These are phyloP conservation scores for Bryoerythrophyllum caledonicum DNA, from an alignment of 225 moss, liverwort and hornwort genomes.

Conservation along the genomic window DNA sequence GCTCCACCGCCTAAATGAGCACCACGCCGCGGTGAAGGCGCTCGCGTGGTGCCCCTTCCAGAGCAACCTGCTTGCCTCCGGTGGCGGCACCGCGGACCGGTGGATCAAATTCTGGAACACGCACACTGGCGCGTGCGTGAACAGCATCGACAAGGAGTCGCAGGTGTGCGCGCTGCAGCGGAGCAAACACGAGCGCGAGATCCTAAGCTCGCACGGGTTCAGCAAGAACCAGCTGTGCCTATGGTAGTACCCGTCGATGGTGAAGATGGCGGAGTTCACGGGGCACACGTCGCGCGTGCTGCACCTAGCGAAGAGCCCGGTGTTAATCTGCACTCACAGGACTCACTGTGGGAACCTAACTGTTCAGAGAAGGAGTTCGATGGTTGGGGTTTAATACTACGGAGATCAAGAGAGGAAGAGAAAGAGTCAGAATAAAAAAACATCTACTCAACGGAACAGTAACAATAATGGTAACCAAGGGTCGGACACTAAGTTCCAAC, in stretches of 20 bases:
- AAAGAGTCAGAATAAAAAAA: too few species aligned
- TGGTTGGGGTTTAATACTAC: too few species aligned
- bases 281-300: constrained; percentile 88
- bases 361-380: too few species aligned
- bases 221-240: constrained; percentile 88
- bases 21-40: constrained; percentile 94
- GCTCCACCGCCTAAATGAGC: constrained; percentile 73
- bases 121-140: constrained; percentile 82
- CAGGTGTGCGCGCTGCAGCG: constrained; percentile 89
- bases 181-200: constrained; percentile 93
- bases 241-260: constrained; percentile 98
- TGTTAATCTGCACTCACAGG: too few species aligned
- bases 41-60: constrained; percentile 97
- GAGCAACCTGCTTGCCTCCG: constrained; percentile 84
- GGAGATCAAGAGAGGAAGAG: too few species aligned
- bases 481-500: too few species aligned
- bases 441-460: too few species aligned
- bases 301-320: constrained; percentile 90
- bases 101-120: constrained; percentile 99
- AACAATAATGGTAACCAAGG: too few species aligned
- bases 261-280: constrained; percentile 90
- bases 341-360: too few species aligned
- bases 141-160: constrained; percentile 72
- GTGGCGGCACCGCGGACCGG: constrained; percentile 90
- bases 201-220: constrained; percentile 93